These are phyloP conservation scores for Monascus purpureus DNA, from an alignment of 495 filamentous ascomycete genomes.

Conservation along the genomic window DNA sequence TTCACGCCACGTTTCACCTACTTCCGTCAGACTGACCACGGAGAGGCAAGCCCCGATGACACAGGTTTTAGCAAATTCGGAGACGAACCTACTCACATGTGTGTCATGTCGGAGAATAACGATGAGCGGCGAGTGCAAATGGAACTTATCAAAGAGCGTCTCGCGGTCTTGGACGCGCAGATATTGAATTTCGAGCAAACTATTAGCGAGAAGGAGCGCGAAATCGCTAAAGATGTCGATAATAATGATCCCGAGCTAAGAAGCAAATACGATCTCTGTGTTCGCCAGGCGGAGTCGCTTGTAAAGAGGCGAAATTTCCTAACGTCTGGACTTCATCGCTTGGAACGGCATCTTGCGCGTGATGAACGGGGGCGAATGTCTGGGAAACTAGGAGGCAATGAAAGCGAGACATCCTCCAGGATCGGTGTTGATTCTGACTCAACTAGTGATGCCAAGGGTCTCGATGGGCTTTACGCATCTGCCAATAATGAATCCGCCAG, in stretches of 20 bases:
- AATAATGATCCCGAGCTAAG: constrained; percentile 33
- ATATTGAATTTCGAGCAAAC: constrained; percentile 53
- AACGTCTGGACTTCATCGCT: constrained; percentile 52
- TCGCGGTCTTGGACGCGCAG: constrained; percentile 66
- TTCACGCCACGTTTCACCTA: constrained; percentile 93
- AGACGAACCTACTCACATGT: constrained; percentile 80
- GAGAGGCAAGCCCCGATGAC: constrained; percentile 51
- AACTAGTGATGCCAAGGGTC: constrained; percentile 21
- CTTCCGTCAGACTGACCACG: constrained; percentile 92
- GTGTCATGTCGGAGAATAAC: constrained; percentile 87
- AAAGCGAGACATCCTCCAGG: constrained; percentile 32
- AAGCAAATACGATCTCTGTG: constrained; percentile 51
- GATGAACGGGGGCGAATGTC: constrained; percentile 17
- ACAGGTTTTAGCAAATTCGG: constrained; percentile 75
- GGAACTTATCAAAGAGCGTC: constrained; percentile 65
- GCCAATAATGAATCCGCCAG: constrained; percentile 53
- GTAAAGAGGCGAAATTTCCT: constrained; percentile 66
- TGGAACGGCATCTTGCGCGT: constrained; percentile 40
- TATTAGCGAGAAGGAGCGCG: constrained; percentile 51
- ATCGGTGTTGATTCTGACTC: constrained; percentile 34
- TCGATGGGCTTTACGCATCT: constrained; percentile 27
- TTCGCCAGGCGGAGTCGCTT: constrained; percentile 55
- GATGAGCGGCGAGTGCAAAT: constrained; percentile 84
- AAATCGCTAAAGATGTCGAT: constrained; percentile 39
- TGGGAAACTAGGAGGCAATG: constrained; percentile 20